Base-by-base conservation (phyloP, 2,329 filamentous ascomycete species). In the Emmonsiellopsis sp. region DNA sequence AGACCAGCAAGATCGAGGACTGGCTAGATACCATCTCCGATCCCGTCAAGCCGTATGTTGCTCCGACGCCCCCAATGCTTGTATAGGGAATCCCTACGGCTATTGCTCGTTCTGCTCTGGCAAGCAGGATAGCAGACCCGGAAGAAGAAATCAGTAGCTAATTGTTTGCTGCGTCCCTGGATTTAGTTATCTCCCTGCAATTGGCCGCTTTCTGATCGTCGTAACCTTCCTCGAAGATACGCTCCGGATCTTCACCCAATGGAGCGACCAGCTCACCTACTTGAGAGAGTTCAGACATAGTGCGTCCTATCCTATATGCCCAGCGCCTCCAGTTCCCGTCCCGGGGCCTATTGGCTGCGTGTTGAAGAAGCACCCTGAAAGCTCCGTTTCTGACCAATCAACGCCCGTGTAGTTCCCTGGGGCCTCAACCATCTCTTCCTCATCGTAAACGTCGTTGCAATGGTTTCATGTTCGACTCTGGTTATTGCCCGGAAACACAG, bases 1-100 rank as follows among this genome's bases (percentile, higher is more conserved):
- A 97, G 73, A 98, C 93, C 50, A 95, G 88, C 85, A 97, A 96
- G 80, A 92, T 98, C 61, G 93, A 98, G 76, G 93, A 98, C 69
- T 75, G 88, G 68, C 74, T 98, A 68, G 93, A 97, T 72, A 88
- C 82, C 32, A 61, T 90, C 65, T 86, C 89, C 65, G 92, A 95
- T 68, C 93, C 93, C 48, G 74, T 97, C 62, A 97, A 95, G 80
- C 93, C 93, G 87, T 98, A 81, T 70, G 87, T 83, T 48, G 33
- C 42, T 55, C 56, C 55, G 40, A 33, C 51, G 43, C 44, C 53
- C 42, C 31, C 52, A 50, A n/a, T n/a, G 21, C 21, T 42, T 56
- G 60, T 55, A 54, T 55, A 55, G 45, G 49, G 42, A 14, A 17
- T 36, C n/a, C 37, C 45, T 34, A 27, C 39, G 34, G n/a, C 11